Conservation (phyloP, 2,329 filamentous ascomycete species). For the Exophiala sp. region DNA sequence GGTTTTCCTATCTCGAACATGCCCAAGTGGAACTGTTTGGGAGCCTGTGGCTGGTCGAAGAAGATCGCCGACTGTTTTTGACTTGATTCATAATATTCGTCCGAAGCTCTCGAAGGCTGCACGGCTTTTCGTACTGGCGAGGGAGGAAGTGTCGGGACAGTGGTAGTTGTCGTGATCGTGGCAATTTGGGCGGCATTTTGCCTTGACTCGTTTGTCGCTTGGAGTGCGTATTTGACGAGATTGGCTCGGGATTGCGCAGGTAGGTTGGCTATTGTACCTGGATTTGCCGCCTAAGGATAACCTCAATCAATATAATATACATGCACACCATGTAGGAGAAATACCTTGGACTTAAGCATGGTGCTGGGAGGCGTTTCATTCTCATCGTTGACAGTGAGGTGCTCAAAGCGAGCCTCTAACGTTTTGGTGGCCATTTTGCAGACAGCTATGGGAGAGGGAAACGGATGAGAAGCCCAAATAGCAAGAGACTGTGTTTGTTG, state of each 20-base stretch:
- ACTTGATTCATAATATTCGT: slow-evolving; percentile 45
- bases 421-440: slow-evolving; percentile 65
- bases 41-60: slow-evolving; percentile 53
- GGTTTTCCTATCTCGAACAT: slow-evolving; percentile 93
- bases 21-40: slow-evolving; percentile 72
- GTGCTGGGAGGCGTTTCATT: slow-evolving; percentile 61
- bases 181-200: slow-evolving; percentile 56
- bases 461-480: not conserved
- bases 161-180: slow-evolving; percentile 34
- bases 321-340: not conserved
- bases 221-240: slow-evolving; percentile 79
- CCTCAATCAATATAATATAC: not conserved
- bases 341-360: slow-evolving; percentile 76
- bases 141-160: slow-evolving; percentile 37
- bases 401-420: slow-evolving; percentile 84
- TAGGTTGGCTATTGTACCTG: slow-evolving; percentile 33
- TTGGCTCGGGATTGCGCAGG: slow-evolving; percentile 64
- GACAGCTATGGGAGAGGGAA: not conserved
- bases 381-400: slow-evolving; percentile 84
- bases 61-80: slow-evolving; percentile 36
- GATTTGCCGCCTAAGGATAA: slow-evolving; percentile 11
- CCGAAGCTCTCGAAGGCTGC: slow-evolving; percentile 40
- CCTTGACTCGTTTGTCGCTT: slow-evolving; percentile 66
- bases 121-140: slow-evolving; percentile 55
- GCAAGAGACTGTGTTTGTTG: not conserved